Evolutionary conservation across 2,329 filamentous ascomycete genomes (phyloP).

Genomic region (Pezicula rhizophila): DNA sequence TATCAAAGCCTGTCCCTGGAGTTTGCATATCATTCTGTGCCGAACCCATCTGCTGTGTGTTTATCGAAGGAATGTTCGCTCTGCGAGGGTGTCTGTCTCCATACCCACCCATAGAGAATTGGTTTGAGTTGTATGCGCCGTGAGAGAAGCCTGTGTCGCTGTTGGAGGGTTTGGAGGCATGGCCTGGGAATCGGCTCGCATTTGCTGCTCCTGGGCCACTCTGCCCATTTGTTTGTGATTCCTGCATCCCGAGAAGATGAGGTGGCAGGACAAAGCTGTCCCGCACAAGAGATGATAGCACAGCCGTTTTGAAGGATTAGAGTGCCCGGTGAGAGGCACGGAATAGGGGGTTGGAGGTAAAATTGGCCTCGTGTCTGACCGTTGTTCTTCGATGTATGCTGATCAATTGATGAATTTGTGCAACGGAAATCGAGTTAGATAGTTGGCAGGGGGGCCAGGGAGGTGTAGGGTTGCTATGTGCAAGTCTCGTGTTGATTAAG

Average conservation of each 20-base stretch:
- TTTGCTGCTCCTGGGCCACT: slow-evolving; percentile 49
- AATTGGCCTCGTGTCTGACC: not conserved
- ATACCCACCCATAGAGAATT: slow-evolving; percentile 65
- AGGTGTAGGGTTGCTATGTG: not conserved
- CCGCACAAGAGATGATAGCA: slow-evolving; percentile 70
- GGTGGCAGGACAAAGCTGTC: slow-evolving; percentile 79
- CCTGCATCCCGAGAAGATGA: slow-evolving; percentile 89
- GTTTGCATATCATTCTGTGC: slow-evolving; percentile 69
- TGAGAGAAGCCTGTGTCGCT: slow-evolving; percentile 89
- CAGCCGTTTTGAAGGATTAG: slow-evolving; percentile 73
- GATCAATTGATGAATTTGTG: slow-evolving; percentile 8
- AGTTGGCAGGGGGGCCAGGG: not conserved
- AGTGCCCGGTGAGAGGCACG: slow-evolving; percentile 27
- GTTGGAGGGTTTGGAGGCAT: slow-evolving; percentile 74
- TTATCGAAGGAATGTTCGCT: slow-evolving; percentile 84
- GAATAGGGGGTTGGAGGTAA: slow-evolving; percentile 25
- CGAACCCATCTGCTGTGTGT: slow-evolving; percentile 64
- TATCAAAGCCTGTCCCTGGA: slow-evolving; percentile 85
- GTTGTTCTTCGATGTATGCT: not conserved
- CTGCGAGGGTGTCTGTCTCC: slow-evolving; percentile 81
- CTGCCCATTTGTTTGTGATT: slow-evolving; percentile 61
- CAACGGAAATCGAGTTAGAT: not conserved
- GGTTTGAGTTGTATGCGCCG: slow-evolving; percentile 83
- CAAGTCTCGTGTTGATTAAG: slow-evolving; percentile 1
- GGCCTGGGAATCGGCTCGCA: slow-evolving; percentile 58